Base-by-base conservation (phyloP, 768 basidiomycete genomes). In the Suillus occidentalis region DNA sequence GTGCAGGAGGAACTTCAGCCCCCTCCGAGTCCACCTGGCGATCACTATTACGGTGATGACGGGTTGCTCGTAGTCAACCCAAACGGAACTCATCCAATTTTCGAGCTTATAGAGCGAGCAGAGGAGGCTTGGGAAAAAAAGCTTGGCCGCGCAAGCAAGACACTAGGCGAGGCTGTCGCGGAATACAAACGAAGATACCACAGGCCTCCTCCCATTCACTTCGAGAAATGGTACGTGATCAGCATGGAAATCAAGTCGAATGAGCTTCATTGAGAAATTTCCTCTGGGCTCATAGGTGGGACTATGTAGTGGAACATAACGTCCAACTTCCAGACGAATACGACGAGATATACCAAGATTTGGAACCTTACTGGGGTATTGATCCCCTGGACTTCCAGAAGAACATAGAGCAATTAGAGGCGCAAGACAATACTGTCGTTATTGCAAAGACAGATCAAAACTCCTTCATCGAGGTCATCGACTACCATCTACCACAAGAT, bases 291-390 rank as follows among this genome's bases (percentile, higher is more conserved):
- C 28, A 18, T 18, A 76, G 81, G 81, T 83, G 81, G 82, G 66
- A 74, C 25, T 84, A 80, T 63, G 78, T 79, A 7, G 71, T 74
- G n/a, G 67, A 68, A 59, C 67, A 84, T 65, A 66, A 75, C 36
- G 75, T 83, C 2, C 78, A 75, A 50, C 73, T 83, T 1, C 79
- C 77, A 18, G 83, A 83, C 65, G 82, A 83, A 62, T 83, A 84
- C 56, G 82, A 84, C 69, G 80, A 81, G 65, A 82, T 83, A 58
- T 68, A 73, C 62, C 66, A 71, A 8, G 75, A 81, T 60, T 64
- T 82, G 10, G 73, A 76, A 31, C 76, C 77, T 0, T 80, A 73
- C 68, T 79, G 73, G 73, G 81, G 76, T 0, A 68, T 83, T 56
- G 67, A 73, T 40, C 79, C 79, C 0, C n/a, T 52, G 1, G 70